Evolutionary conservation across 2,329 filamentous ascomycete species (phyloP), one percentile per base, ranked within the genome.

Genomic region (Aspergillus chevalieri): DNA sequence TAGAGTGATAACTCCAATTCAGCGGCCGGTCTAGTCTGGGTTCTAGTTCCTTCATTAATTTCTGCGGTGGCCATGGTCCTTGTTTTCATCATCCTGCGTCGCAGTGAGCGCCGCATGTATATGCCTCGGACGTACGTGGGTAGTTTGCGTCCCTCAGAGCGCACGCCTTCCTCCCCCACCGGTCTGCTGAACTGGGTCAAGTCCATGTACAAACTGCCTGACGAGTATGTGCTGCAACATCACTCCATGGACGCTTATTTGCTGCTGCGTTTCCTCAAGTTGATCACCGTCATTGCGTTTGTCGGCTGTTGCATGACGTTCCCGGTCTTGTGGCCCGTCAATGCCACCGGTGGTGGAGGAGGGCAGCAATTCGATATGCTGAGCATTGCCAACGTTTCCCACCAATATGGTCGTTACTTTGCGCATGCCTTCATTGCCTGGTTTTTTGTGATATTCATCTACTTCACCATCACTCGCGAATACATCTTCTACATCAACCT

Each of bases 231-330:
- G 22, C 81, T 97, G 19, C 88, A 93, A 62, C 89, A 95, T 73
- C 89, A 92, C 66, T 94, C 90, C 0, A 81, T 98, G 54, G 92
- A 98, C 66, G 87, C 87, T 28, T 97, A 92, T 69, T 83, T 97
- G 46, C 89, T 94, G 67, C 77, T 97, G 24, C 89, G 92, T 33
- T 95, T 92, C 63, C 73, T 97, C 55, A 89, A 90, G 63, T 85
- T 93, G 47, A 75, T 85, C 24, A 81, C 85, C 48, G 78, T 86
- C 52, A 86, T 94, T 57, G 91, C 86, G 70, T 80, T 97, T 43
- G 85, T 92, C 8, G 93, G 93, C 50, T 88, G 85, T 62, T 75
- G 80, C 58, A 84, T 97, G 51, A 91, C 89, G 15, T 95, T 88
- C 84, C 92, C 93, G 0, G 77, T 96, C 36, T 75, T 97, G 19